Evolutionary conservation across 192 early-diverging fungal genomes (phyloP), one percentile per base, ranked within the genome.

Genomic region (Backusella tarrabulga): DNA sequence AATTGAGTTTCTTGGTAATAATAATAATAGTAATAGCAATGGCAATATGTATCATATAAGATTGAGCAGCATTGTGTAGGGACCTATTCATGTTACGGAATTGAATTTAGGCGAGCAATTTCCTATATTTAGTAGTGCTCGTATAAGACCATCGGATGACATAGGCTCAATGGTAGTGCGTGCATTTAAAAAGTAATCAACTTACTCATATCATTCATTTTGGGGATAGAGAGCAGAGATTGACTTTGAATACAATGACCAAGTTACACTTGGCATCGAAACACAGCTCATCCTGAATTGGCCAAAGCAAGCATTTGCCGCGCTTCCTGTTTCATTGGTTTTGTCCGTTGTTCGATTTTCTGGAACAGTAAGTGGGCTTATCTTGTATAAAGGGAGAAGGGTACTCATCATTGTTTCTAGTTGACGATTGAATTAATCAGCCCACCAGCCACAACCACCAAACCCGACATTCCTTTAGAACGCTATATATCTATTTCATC

Each of bases 211-310:
- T 6, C 3, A 17, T n/a, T 32, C 11, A 7, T 32, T 41, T 15
- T 74, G 4, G 26, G 2, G 15, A 56, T 73, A 92, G 90, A 71
- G 90, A 17, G 91, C 90, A n/a, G 92, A 95, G 75, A 86, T 98
- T 26, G 92, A 92, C 40, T 92, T 98, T 70, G 90, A 93, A 66
- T 95, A 95, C 70, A 89, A 94, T 70, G 97, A 99, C 83, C 94
- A 98, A 74, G 87, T 99, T n/a, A 94, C 95, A 34, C 79, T 99
- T 35, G 96, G 95, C 0, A 88, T 99, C 71, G 93, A 98, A 79
- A 98, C 97, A 3, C 93, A 92, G 41, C 85, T 98, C 21, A 83
- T 98, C 44, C 88, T 99, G 68, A 99, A 99, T 82, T 98, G 97
- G 98, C 98, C 98, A 9, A 93, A 90, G 68, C 86, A 91, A 15